Evolutionary conservation across 2,329 filamentous ascomycete genomes (phyloP), one percentile per base, ranked within the genome.

Genomic region (Mycocentrospora acerina): DNA sequence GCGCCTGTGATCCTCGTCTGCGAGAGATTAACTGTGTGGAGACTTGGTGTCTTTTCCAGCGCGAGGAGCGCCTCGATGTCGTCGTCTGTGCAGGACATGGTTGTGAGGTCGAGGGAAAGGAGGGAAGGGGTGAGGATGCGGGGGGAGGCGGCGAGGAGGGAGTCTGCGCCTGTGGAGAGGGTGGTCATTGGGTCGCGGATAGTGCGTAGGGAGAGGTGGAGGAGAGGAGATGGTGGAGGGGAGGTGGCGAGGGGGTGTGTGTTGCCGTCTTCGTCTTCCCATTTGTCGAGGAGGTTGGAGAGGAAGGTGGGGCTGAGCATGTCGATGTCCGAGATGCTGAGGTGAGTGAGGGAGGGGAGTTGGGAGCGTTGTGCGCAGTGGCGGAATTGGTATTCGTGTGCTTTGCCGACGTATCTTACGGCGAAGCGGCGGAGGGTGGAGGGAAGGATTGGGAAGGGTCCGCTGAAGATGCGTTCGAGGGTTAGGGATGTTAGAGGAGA

Each of bases 1-100:
- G 66, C 67, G 6, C 72, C 72, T 0, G 68, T 71, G 25, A 74
- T 62, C 5, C 50, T 46, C 1, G 67, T 68, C 1, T 49, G 45
- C 1, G 62, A 64, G 0, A 74, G 28, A 37, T 73, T 56, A 12
- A 74, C 43, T 0, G 33, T 44, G 26, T 25, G 45, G 42, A 55
- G 1, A 42, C 27, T 25, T 47, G 40, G n/a, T 12, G 19, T 22
- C 19, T 41, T n/a, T n/a, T n/a, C n/a, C n/a, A n/a, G n/a, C n/a
- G n/a, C n/a, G 17, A 52, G 35, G 1, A 71, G 42, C 3, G 40
- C 24, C 7, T 62, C 59, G 9, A 68, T 48, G 11, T 60, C 53
- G 15, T 62, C 55, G 41, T 71, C 68, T 14, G 52, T 43, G 19
- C 52, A 47, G 2, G 45, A 44, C 11, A 55, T 38, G 1, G 37